Conservation (phyloP, 805 yeast species). For the Scheffersomyces stipitis region DNA sequence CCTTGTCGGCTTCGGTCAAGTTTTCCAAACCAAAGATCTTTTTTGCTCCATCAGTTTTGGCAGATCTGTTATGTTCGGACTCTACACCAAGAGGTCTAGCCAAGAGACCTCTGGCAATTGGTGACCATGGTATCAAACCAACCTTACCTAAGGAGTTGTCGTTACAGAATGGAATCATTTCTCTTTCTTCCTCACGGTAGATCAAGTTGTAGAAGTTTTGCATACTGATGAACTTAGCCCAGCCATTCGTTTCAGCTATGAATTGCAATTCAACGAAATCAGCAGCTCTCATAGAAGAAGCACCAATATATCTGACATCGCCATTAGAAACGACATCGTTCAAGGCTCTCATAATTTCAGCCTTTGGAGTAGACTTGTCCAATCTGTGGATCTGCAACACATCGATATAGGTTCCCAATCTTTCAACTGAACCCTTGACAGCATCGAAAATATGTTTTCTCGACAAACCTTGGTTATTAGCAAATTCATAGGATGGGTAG, state of each 20-base stretch:
- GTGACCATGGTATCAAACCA: conserved; percentile 63
- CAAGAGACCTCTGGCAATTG: conserved; percentile 54
- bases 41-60: conserved; percentile 9
- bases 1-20: conserved; percentile 15
- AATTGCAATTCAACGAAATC: conserved; percentile 56
- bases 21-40: conserved; percentile 9
- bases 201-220: conserved; percentile 59
- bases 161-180: conserved; percentile 53
- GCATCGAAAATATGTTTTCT: conserved; percentile 50
- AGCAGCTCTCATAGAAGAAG: conserved; percentile 57
- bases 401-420: conserved; percentile 55
- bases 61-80: conserved; percentile 4
- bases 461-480: conserved; percentile 43
- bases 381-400: conserved; percentile 59
- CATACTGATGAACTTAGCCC: conserved; percentile 60
- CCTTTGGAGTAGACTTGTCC: conserved; percentile 47
- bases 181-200: conserved; percentile 66
- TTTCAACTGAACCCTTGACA: conserved; percentile 36
- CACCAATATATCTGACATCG: conserved; percentile 58
- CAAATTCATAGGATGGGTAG: conserved; percentile 1
- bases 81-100: conserved; percentile 42
- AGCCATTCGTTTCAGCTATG: conserved; percentile 54
- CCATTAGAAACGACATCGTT: conserved; percentile 51
- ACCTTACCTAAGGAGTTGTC: conserved; percentile 44
- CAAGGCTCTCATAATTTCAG: conserved; percentile 57